These are phyloP conservation scores for Talaromyces wortmannii DNA, from an alignment of 495 filamentous ascomycete genomes.

Conservation along the genomic window DNA sequence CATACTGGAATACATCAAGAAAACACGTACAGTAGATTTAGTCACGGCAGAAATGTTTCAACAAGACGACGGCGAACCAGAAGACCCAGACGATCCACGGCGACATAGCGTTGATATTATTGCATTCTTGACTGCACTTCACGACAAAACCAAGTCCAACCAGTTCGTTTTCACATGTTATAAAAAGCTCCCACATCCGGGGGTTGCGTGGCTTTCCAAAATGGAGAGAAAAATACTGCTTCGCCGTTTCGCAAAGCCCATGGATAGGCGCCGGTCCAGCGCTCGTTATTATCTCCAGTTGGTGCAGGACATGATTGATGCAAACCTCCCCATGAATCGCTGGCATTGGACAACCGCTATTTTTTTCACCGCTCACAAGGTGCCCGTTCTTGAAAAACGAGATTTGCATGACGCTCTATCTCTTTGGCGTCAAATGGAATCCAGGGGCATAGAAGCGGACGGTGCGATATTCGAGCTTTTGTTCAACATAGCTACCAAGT, in stretches of 20 bases:
- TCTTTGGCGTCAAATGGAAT: conserved; percentile 88
- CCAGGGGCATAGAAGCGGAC: conserved; percentile 55
- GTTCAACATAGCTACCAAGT: conserved; percentile 81
- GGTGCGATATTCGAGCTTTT: conserved; percentile 84
- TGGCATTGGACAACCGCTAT: conserved; percentile 80
- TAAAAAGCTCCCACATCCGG: conserved; percentile 53
- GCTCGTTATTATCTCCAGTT: conserved; percentile 73
- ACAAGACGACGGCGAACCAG: not conserved
- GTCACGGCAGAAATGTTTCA: not conserved
- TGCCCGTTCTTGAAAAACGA: conserved; percentile 48
- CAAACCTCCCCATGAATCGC: conserved; percentile 53
- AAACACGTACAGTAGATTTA: not conserved
- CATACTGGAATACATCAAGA: not conserved
- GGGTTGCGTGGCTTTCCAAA: conserved; percentile 56
- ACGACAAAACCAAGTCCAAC: conserved; percentile 36
- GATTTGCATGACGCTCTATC: conserved; percentile 68
- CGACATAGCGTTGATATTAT: conserved; percentile 13
- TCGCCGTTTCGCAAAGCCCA: conserved; percentile 51
- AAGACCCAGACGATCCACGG: not conserved
- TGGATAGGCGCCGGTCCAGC: conserved; percentile 30
- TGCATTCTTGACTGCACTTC: conserved; percentile 33
- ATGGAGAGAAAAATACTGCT: conserved; percentile 57
- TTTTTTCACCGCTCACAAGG: conserved; percentile 65
- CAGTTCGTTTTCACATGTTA: conserved; percentile 55
- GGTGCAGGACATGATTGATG: conserved; percentile 71